Evolutionary conservation across 2,329 filamentous ascomycete species (phyloP), one percentile per base, ranked within the genome.

Genomic region (Colletotrichum incanum): DNA sequence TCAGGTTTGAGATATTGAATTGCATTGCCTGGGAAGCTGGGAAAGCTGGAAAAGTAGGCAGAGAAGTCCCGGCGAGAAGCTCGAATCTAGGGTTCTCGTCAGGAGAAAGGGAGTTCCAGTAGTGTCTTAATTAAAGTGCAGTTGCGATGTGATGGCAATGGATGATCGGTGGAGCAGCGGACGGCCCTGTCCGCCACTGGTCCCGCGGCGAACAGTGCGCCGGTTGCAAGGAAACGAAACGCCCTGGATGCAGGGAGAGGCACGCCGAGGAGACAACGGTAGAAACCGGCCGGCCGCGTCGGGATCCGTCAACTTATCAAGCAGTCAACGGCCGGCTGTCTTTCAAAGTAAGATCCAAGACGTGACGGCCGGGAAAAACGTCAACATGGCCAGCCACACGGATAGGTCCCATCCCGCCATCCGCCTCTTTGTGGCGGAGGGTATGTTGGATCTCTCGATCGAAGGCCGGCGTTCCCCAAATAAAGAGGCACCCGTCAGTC

Each of bases 71-170:
- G 28, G 18, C 34, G 23, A 54, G 26, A 28, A 43, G 45, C n/a
- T 49, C 41, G n/a, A 50, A 54, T 28, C 52, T 37, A 55, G 28
- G 55, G 23, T 28, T 49, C 50, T 62, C 26, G 39, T 60, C 61
- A 73, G 67, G 71, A 71, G 71, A 62, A 56, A 23, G 37, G 0
- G 23, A 61, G 67, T 66, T 73, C 61, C 60, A 71, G 56, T 60
- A 41, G 55, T 61, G 71, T 73, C 67, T 66, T 61, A 43, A 67
- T 47, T 59, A 73, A 16, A 73, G 71, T 73, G 49, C 67, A 28
- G 23, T 65, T 60, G 60, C 23, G 31, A 72, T 47, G 50, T 60
- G 71, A 61, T 45, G 55, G 45, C 31, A 62, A 16, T 11, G 54
- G 23, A 47, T 11, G 28, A 65, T 61, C 66, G 50, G 69, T 71